These are phyloP conservation scores for Mangifera indica DNA, from an alignment of 345 rosid species.

Conservation along the genomic window DNA sequence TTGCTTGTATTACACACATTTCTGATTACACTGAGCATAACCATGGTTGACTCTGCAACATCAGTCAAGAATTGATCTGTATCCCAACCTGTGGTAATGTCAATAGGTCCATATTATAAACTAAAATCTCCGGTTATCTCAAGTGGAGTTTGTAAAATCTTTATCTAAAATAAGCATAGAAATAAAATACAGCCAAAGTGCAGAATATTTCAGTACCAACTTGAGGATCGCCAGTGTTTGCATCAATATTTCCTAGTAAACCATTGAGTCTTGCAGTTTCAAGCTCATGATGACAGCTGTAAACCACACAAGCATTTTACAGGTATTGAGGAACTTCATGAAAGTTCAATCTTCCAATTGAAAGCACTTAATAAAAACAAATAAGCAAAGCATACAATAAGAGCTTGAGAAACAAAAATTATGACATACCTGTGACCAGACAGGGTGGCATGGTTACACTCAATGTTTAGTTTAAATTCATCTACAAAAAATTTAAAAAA, in stretches of 20 bases:
- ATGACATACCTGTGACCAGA: constrained; percentile 74
- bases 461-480: constrained; percentile 84
- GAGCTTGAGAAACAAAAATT: background rate
- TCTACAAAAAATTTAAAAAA: constrained; percentile 34
- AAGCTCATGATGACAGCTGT: constrained; percentile 91
- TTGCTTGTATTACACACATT: constrained; percentile 46
- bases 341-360: too few species aligned
- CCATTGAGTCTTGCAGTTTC: constrained; percentile 91
- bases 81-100: constrained; percentile 70
- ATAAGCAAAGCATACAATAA: background rate
- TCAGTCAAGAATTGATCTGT: constrained; percentile 93
- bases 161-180: background rate
- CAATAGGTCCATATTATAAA: constrained; percentile 4
- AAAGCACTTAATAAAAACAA: background rate
- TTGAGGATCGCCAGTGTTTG: constrained; percentile 94
- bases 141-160: background rate
- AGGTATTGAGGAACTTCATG: too few species aligned
- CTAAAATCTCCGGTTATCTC: background rate
- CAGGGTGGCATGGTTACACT: constrained; percentile 96
- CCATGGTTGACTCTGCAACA: constrained; percentile 80
- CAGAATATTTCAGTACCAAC: constrained; percentile 40
- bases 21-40: constrained; percentile 83
- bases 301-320: constrained; percentile 1
- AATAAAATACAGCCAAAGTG: background rate
- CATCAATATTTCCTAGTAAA: constrained; percentile 84